Evolutionary conservation across 129 eudicot genomes (phyloP).

Genomic region (Mikania micrantha): DNA sequence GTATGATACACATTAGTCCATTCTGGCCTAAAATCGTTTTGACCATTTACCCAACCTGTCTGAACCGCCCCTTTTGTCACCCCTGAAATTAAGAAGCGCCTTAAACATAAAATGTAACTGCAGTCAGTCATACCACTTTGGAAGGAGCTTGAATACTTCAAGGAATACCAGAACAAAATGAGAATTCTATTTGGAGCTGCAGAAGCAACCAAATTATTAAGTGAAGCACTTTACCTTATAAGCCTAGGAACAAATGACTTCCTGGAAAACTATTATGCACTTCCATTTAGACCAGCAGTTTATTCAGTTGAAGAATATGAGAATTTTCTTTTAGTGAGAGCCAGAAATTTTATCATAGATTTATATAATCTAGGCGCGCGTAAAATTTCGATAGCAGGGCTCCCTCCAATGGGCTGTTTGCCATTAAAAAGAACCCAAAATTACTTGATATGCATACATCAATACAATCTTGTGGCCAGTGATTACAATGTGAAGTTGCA

Average conservation of each 20-base stretch:
- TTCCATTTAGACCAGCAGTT: constrained; percentile 40
- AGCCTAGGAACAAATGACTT: constrained; percentile 92
- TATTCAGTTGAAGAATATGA: constrained; percentile 53
- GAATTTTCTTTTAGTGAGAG: constrained; percentile 40
- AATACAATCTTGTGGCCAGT: constrained; percentile 66
- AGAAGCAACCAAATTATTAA: constrained; percentile 34
- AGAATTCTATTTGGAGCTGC: constrained; percentile 42
- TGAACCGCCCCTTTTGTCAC: neutral
- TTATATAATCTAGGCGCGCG: constrained; percentile 74
- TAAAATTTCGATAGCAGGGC: constrained; percentile 62
- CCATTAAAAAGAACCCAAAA: constrained; percentile 62
- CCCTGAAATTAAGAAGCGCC: neutral
- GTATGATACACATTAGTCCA: too few species aligned
- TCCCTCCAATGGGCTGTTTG: constrained; percentile 92
- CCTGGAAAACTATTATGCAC: constrained; percentile 63
- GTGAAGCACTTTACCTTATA: constrained; percentile 68
- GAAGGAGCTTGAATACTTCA: constrained; percentile 68
- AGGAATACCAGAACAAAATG: constrained; percentile 56
- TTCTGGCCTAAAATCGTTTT: neutral
- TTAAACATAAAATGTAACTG: constrained; percentile 9
- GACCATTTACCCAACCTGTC: neutral
- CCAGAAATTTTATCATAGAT: constrained; percentile 42
- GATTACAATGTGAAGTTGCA: constrained; percentile 56
- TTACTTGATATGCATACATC: constrained; percentile 33
- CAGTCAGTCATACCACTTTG: constrained; percentile 87